Evolutionary conservation across 2,329 filamentous ascomycete species (phyloP).

Genomic region (Botrytis aclada): DNA sequence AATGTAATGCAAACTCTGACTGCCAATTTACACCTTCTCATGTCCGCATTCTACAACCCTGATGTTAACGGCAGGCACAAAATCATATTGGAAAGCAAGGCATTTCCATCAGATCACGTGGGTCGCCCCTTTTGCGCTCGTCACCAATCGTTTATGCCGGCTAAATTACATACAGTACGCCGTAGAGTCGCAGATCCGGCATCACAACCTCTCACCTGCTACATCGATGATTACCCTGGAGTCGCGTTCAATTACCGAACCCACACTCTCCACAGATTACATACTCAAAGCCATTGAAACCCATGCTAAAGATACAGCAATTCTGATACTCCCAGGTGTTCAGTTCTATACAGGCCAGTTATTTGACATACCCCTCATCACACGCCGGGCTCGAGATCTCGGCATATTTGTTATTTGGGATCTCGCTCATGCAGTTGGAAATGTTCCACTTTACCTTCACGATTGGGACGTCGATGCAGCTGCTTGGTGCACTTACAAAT

Average conservation of each 20-base stretch:
- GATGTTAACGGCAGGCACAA: conserved; percentile 58
- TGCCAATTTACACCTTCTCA: conserved; percentile 71
- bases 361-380: conserved; percentile 72
- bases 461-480: conserved; percentile 78
- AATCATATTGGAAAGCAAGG: conserved; percentile 76
- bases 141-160: conserved; percentile 11
- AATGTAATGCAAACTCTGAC: conserved; percentile 79
- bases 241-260: conserved; percentile 49
- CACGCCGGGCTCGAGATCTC: conserved; percentile 62
- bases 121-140: conserved; percentile 32
- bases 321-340: conserved; percentile 73
- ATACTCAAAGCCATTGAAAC: conserved; percentile 65
- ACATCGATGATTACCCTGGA: conserved; percentile 68
- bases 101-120: conserved; percentile 80
- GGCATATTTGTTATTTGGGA: conserved; percentile 75
- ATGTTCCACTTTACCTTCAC: conserved; percentile 68
- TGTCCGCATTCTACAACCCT: conserved; percentile 76
- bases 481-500: conserved; percentile 82
- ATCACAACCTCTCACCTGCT: conserved; percentile 61
- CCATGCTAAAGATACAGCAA: conserved; percentile 62
- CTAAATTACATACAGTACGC: conserved; percentile 57
- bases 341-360: conserved; percentile 80
- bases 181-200: conserved; percentile 69
- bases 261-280: conserved; percentile 59
- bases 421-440: conserved; percentile 74